Conservation (phyloP, 2,329 filamentous ascomycete genomes). For the Blastomyces percursus region DNA sequence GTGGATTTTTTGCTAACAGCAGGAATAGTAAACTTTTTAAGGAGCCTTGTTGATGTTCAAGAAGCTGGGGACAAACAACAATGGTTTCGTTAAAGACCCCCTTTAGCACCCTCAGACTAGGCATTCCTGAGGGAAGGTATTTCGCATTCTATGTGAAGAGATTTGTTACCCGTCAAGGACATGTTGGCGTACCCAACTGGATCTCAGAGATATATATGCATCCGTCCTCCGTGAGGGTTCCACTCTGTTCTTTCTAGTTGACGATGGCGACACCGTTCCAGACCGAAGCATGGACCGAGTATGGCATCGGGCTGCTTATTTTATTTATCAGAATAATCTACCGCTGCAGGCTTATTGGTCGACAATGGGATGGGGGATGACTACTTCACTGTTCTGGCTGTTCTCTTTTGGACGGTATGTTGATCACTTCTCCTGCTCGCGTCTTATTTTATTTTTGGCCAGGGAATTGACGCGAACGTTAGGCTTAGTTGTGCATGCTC, state of each 20-base stretch:
- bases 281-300: conserved; percentile 37
- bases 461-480: background rate
- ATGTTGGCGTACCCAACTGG: background rate
- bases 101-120: background rate
- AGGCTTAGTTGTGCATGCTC: conserved; percentile 16
- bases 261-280: conserved; percentile 30
- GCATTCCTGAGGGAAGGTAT: background rate
- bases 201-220: background rate
- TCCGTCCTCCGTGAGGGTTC: background rate
- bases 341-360: conserved; percentile 30
- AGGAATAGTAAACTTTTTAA: background rate
- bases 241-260: background rate
- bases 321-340: conserved; percentile 33
- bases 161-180: background rate
- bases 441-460: background rate
- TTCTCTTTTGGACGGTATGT: conserved; percentile 32
- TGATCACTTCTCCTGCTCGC: background rate
- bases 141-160: background rate
- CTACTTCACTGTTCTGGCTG: conserved; percentile 28
- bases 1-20: background rate
- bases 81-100: background rate
- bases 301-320: conserved; percentile 30
- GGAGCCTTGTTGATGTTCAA: background rate
- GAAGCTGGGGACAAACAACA: background rate
- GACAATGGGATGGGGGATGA: conserved; percentile 37